Evolutionary conservation across 768 basidiomycete species (phyloP), one percentile per base, ranked within the genome.

Genomic region (Chalciporus sphaerocephalus): DNA sequence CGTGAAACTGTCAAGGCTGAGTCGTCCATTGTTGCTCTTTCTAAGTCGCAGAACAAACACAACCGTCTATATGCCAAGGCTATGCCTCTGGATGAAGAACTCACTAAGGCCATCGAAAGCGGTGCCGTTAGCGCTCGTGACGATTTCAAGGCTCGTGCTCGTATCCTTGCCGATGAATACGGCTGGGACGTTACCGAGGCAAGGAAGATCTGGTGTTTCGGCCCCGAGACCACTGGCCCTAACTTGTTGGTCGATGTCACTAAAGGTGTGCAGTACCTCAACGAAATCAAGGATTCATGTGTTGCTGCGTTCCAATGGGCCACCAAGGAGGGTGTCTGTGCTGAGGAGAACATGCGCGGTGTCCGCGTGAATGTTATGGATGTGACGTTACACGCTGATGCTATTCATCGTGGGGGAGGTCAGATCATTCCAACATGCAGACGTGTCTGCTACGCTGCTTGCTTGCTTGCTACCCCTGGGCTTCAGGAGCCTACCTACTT

Each of bases 1-100:
- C 80, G 92, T 69, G 96, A 98, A 79, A 97, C 96, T 12, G 94
- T 99, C 68, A 92, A 85, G 72, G 71, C 92, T 42, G 93, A 98
- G 72, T 98, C 96, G 6, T 82, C 84, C 40, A 98, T 98, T 58
- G 85, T 91, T 56, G 96, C 96, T 22, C 78, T 99, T 30, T 98
- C 96, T 48, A 99, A 99, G 71, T 98, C 96, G 17, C 96, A 97
- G 74, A 98, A 99, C 81, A 99, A 98, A 80, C 96, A 99, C 84
- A 99, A 99, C 69, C 90, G 96, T 74, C 78, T 99, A 47, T 99
- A 85, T 70, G 80, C 85, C 56, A 93, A 93, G 78, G 96, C 96
- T 28, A 54, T 84, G 73, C 96, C 96, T 28, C 66, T 99, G 46
- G 92, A 90, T 20, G 96, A 99, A 64, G 94, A 97, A 66, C 81